Evolutionary conservation across 2,329 filamentous ascomycete species (phyloP).

Genomic region (Botryotinia convoluta): DNA sequence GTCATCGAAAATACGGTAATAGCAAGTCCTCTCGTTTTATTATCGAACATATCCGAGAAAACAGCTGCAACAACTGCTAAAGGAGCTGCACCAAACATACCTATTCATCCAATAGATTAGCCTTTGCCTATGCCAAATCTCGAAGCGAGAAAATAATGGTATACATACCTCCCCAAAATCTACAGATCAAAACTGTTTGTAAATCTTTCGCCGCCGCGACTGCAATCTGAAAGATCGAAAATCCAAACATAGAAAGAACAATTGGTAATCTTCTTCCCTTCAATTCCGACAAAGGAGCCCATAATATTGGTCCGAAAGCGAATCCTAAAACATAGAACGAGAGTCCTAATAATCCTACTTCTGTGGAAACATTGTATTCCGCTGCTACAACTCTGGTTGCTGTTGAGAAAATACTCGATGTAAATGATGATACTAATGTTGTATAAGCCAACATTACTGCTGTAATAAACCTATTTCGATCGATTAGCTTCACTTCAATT

Average conservation of each 20-base stretch:
- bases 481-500: conserved; percentile 37
- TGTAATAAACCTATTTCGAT: conserved; percentile 51
- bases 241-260: conserved; percentile 62
- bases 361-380: conserved; percentile 58
- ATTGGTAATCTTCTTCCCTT: conserved; percentile 64
- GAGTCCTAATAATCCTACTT: conserved; percentile 63
- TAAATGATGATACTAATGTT: conserved; percentile 68
- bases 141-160: neutral
- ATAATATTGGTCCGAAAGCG: conserved; percentile 68
- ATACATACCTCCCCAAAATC: conserved; percentile 68
- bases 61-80: conserved; percentile 68
- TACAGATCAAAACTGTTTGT: conserved; percentile 66
- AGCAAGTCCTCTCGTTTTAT: conserved; percentile 56
- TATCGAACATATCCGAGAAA: conserved; percentile 70
- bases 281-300: conserved; percentile 71
- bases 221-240: conserved; percentile 66
- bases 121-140: neutral
- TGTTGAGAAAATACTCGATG: conserved; percentile 71
- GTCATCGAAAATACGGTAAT: conserved; percentile 58
- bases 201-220: conserved; percentile 65
- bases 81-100: conserved; percentile 66
- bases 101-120: conserved; percentile 24
- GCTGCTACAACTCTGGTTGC: conserved; percentile 56
- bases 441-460: conserved; percentile 70
- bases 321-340: conserved; percentile 71